Conservation (phyloP, 805 yeast species). For the Schizosaccharomyces osmophilus region DNA sequence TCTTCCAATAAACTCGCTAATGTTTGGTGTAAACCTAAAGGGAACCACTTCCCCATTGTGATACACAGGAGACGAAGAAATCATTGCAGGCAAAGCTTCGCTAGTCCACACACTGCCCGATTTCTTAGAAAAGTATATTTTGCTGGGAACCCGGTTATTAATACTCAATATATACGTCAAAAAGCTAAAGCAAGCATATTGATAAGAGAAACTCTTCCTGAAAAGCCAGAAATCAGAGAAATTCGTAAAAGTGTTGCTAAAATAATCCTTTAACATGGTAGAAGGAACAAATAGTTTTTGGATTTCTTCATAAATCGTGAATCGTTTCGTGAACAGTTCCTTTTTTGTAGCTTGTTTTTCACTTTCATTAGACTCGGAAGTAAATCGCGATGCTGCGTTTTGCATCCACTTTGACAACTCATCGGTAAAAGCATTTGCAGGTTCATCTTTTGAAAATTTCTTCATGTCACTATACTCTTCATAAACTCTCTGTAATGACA, state of each 20-base stretch:
- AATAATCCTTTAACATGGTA: constrained; percentile 25
- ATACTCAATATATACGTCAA: constrained; percentile 88
- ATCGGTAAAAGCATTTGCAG: constrained; percentile 62
- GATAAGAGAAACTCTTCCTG: constrained; percentile 82
- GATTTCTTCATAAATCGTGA: constrained; percentile 74
- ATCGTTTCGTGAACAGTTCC: constrained; percentile 11
- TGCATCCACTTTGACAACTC: constrained; percentile 11
- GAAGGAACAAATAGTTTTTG: constrained; percentile 73
- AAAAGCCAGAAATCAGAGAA: constrained; percentile 94
- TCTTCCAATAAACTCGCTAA: constrained; percentile 82
- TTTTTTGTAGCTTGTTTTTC: not conserved
- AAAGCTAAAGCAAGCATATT: constrained; percentile 78
- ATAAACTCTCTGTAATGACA: constrained; percentile 59
- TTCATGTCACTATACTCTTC: constrained; percentile 61
- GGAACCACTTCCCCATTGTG: constrained; percentile 85
- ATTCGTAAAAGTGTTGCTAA: constrained; percentile 34
- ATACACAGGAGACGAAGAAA: constrained; percentile 55
- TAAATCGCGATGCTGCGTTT: not conserved
- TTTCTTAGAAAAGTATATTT: constrained; percentile 55
- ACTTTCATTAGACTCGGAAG: not conserved
- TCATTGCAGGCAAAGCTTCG: constrained; percentile 63
- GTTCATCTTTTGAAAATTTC: constrained; percentile 64
- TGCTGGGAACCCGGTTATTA: constrained; percentile 78
- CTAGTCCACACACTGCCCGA: constrained; percentile 84
- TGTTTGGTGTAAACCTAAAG: constrained; percentile 83